Evolutionary conservation across 257 asterid genomes (phyloP).

Genomic region (Cordia subcordata): DNA sequence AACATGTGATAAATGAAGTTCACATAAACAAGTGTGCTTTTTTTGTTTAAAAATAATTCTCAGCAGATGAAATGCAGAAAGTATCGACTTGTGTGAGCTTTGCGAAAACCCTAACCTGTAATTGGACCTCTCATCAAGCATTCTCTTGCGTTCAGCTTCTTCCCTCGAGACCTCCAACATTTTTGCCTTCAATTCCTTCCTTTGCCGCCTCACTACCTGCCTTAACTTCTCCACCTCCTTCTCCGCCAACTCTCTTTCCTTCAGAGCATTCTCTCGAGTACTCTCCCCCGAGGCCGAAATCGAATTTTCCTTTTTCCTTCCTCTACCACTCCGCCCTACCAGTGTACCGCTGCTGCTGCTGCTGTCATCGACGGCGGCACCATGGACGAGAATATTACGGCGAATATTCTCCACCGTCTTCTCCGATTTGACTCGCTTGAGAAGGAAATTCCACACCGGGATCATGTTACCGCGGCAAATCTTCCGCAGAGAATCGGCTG

Average conservation of each 20-base stretch:
- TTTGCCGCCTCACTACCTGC: conserved; percentile 86
- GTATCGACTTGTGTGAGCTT: not conserved
- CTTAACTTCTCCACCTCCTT: conserved; percentile 97
- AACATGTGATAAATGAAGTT: not conserved
- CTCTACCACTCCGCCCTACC: conserved; percentile 27
- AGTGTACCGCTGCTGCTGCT: conserved; percentile 11
- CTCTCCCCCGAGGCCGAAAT: conserved; percentile 27
- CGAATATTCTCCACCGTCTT: conserved; percentile 89
- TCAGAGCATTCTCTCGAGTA: conserved; percentile 82
- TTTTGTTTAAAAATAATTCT: no score
- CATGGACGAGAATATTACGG: conserved; percentile 84
- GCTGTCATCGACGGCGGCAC: conserved; percentile 44
- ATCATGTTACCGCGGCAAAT: conserved; percentile 97
- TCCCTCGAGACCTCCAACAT: conserved; percentile 95
- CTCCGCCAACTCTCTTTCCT: conserved; percentile 93
- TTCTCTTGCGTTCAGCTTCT: conserved; percentile 90
- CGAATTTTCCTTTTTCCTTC: conserved; percentile 50
- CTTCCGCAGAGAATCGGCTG: conserved; percentile 74
- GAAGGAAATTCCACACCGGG: conserved; percentile 78
- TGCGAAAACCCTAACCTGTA: conserved; percentile 50
- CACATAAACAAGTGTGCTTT: not conserved
- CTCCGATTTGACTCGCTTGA: conserved; percentile 87
- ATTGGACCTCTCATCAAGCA: conserved; percentile 86
- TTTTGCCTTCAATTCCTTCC: conserved; percentile 88
- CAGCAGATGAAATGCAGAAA: not conserved